These are phyloP conservation scores for Leccinum solheimii DNA, from an alignment of 1,284 basidiomycete species.

Conservation along the genomic window DNA sequence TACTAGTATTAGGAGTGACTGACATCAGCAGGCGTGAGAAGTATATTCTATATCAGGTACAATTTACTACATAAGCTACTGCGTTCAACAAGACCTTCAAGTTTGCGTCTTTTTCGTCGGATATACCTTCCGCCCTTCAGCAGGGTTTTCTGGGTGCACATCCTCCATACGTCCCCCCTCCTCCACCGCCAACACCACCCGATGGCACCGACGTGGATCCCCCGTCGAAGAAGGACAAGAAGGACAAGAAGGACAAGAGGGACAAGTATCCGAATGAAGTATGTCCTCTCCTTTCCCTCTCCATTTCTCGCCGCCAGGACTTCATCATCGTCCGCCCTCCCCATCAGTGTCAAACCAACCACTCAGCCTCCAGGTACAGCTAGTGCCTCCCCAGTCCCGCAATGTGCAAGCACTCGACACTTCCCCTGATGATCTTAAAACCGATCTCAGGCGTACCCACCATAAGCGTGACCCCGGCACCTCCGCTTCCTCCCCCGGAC, in stretches of 20 bases:
- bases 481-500: conserved; percentile 28
- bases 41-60: conserved; percentile 5
- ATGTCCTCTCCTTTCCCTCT: conserved; percentile 18
- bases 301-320: conserved; percentile 49
- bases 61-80: conserved; percentile 21
- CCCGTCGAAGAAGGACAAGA: conserved; percentile 40
- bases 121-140: conserved; percentile 59
- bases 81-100: conserved; percentile 41
- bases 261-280: conserved; percentile 58
- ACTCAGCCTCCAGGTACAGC: conserved; percentile 90
- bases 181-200: conserved; percentile 8
- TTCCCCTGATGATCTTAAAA: conserved; percentile 20
- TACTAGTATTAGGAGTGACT: too few relatives aligned
- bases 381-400: conserved; percentile 70
- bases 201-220: conserved; percentile 14
- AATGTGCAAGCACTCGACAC: conserved; percentile 41
- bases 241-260: conserved; percentile 55
- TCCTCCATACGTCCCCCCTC: conserved; percentile 25
- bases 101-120: conserved; percentile 63
- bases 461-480: conserved; percentile 25
- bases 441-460: conserved; percentile 38
- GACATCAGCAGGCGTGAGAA: conserved; percentile 14
- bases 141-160: conserved; percentile 12
- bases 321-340: conserved; percentile 87
- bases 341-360: conserved; percentile 84